Conservation (phyloP, 768 basidiomycete species). For the Boletus coccyginus region DNA sequence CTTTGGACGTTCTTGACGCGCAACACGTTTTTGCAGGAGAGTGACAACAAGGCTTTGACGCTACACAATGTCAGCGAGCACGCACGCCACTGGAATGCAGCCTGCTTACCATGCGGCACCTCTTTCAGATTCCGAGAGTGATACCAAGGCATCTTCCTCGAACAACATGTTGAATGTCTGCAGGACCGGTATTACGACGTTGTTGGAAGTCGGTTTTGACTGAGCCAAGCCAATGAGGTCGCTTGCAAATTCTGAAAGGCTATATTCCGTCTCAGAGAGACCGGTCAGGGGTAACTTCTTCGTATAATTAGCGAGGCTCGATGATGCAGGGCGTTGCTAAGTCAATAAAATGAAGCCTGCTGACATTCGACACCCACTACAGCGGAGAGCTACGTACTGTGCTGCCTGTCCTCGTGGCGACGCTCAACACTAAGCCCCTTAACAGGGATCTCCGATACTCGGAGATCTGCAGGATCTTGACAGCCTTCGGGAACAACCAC, state of each 20-base stretch:
- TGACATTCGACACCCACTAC: not conserved
- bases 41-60: conserved; percentile 48
- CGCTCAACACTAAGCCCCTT: conserved; percentile 70
- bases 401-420: conserved; percentile 81
- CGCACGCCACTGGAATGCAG: conserved; percentile 10
- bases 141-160: conserved; percentile 59
- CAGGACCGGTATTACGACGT: conserved; percentile 77
- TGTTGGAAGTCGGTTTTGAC: conserved; percentile 57
- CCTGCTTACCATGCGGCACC: conserved; percentile 54
- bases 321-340: conserved; percentile 69
- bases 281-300: conserved; percentile 46
- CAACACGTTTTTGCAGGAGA: conserved; percentile 60
- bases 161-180: conserved; percentile 73
- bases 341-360: conserved; percentile 12
- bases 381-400: conserved; percentile 53
- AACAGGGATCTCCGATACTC: conserved; percentile 64
- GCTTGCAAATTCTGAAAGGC: conserved; percentile 47
- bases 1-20: conserved; percentile 82
- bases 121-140: conserved; percentile 42
- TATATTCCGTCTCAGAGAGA: conserved; percentile 36
- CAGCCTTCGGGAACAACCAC: conserved; percentile 74
- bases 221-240: conserved; percentile 59
- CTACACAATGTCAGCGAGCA: conserved; percentile 35
- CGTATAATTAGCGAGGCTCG: conserved; percentile 58
- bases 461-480: conserved; percentile 59